Evolutionary conservation across 140 eudicot species (phyloP).

Genomic region (Stevia rebaudiana): DNA sequence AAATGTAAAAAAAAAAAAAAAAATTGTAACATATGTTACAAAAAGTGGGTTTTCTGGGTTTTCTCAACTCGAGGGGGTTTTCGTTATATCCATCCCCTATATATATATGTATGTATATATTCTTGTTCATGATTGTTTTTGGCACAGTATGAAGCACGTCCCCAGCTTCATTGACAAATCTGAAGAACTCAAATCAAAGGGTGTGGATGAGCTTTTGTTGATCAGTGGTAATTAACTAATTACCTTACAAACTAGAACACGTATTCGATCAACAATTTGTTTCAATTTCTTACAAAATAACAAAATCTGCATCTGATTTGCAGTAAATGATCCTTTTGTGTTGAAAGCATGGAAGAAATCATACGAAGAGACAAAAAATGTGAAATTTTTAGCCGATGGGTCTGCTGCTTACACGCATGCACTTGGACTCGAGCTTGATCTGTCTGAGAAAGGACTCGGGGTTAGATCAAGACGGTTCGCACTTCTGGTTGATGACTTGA

Average conservation of each 20-base stretch:
- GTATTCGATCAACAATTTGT: too few relatives aligned
- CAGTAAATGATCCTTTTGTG: conserved; percentile 89
- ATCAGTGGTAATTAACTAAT: conserved; percentile 45
- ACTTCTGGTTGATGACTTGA: conserved; percentile 60
- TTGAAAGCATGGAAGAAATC: conserved; percentile 95
- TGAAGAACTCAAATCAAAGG: conserved; percentile 73
- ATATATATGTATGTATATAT: too few relatives aligned
- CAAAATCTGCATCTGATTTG: conserved; percentile 21
- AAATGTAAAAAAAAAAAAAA: too few relatives aligned
- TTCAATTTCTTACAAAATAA: too few relatives aligned
- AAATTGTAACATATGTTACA: too few relatives aligned
- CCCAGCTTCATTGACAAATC: conserved; percentile 82
- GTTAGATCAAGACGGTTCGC: conserved; percentile 74
- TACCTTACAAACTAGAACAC: too few relatives aligned
- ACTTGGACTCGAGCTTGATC: conserved; percentile 89
- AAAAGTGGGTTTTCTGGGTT: too few relatives aligned
- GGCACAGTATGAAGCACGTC: conserved; percentile 60
- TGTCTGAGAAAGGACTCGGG: conserved; percentile 76
- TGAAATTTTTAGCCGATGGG: conserved; percentile 86
- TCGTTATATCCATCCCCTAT: too few relatives aligned
- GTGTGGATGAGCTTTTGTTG: conserved; percentile 67
- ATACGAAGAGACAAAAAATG: conserved; percentile 67
- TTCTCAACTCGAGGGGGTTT: too few relatives aligned
- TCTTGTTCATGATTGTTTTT: too few relatives aligned
- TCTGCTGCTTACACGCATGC: conserved; percentile 67